phyloP scores from a whole-genome alignment of 768 basidiomycete genomes.

The Tylopilus rubrobrunneus region DNA sequence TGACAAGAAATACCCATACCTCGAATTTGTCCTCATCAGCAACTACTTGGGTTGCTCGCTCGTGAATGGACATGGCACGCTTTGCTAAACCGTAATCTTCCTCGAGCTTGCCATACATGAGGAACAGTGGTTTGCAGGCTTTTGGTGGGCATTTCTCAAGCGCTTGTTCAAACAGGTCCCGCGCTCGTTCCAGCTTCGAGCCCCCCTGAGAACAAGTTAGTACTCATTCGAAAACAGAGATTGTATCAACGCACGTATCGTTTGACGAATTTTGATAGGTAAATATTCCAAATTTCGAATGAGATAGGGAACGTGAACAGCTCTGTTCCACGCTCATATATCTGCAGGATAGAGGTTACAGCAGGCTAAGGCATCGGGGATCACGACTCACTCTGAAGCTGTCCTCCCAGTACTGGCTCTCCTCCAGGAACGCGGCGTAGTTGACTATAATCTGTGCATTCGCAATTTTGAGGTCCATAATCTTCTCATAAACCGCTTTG shows the following conservation, averaged over 20 bases:
- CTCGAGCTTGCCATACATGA: constrained; percentile 95
- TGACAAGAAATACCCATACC: constrained; percentile 41
- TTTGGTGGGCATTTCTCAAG: constrained; percentile 95
- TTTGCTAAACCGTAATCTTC: constrained; percentile 95
- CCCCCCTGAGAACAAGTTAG: constrained; percentile 59
- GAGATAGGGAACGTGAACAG: constrained; percentile 97
- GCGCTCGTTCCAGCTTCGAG: constrained; percentile 89
- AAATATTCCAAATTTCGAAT: constrained; percentile 99
- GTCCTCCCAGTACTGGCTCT: constrained; percentile 97
- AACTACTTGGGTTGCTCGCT: constrained; percentile 85
- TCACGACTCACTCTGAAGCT: constrained; percentile 85
- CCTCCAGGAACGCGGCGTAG: constrained; percentile 94
- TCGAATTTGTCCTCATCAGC: constrained; percentile 92
- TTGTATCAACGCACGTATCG: constrained; percentile 69
- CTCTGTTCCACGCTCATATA: constrained; percentile 96
- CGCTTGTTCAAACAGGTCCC: constrained; percentile 97
- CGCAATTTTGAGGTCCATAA: constrained; percentile 92
- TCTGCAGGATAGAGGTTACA: constrained; percentile 38
- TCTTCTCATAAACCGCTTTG: constrained; percentile 93
- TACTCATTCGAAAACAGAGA: background rate
- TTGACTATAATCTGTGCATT: constrained; percentile 98
- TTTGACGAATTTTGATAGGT: constrained; percentile 93
- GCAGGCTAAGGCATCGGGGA: background rate
- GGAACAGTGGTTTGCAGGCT: constrained; percentile 89
- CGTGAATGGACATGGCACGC: constrained; percentile 93